These are phyloP conservation scores for Parmelia sp. DNA, from an alignment of 495 filamentous ascomycete genomes.

Conservation along the genomic window DNA sequence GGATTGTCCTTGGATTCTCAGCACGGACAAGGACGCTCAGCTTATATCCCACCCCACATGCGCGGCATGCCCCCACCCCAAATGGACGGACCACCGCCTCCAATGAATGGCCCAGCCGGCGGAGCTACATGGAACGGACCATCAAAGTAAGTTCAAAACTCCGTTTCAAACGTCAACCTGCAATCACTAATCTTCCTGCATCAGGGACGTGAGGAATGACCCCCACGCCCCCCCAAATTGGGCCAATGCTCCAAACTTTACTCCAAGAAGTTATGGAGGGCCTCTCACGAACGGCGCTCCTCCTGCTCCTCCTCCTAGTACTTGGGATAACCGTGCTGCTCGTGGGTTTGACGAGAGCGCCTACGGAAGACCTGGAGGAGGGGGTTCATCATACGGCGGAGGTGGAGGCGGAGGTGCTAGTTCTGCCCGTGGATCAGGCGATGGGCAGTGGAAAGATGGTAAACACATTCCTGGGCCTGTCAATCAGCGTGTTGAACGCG, in stretches of 20 bases:
- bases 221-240: slow-evolving; percentile 43
- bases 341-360: slow-evolving; percentile 57
- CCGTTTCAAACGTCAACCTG: background rate
- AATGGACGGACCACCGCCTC: slow-evolving; percentile 39
- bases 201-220: slow-evolving; percentile 16
- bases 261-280: slow-evolving; percentile 45
- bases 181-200: slow-evolving; percentile 1
- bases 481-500: slow-evolving; percentile 85
- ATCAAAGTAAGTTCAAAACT: slow-evolving; percentile 38
- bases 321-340: slow-evolving; percentile 35
- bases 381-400: slow-evolving; percentile 37
- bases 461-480: slow-evolving; percentile 88
- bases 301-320: slow-evolving; percentile 38
- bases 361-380: slow-evolving; percentile 57
- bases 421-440: slow-evolving; percentile 70
- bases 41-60: slow-evolving; percentile 96
- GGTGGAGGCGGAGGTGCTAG: slow-evolving; percentile 41
- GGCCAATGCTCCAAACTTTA: slow-evolving; percentile 67
- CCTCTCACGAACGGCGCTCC: slow-evolving; percentile 28
- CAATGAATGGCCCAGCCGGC: slow-evolving; percentile 46
- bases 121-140: slow-evolving; percentile 56
- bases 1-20: slow-evolving; percentile 71
- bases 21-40: slow-evolving; percentile 61
- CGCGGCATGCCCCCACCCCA: slow-evolving; percentile 50
- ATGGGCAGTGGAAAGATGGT: slow-evolving; percentile 92